Evolutionary conservation across 495 filamentous ascomycete genomes (phyloP).

Genomic region (Ramalina intermedia): DNA sequence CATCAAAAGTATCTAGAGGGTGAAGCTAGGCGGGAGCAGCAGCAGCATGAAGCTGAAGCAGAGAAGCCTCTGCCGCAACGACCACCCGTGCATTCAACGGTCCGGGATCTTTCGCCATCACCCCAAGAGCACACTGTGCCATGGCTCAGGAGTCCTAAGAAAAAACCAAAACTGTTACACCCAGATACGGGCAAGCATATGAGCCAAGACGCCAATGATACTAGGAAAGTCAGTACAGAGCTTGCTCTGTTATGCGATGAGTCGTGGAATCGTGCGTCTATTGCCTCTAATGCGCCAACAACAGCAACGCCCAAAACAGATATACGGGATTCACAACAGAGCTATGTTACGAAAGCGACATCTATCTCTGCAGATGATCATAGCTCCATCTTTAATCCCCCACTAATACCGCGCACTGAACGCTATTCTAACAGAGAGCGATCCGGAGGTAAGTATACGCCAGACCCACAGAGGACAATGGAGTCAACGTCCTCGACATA

Average conservation of each 20-base stretch:
- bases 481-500: slow-evolving; percentile 2
- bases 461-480: too few relatives aligned
- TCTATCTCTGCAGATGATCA: slow-evolving; percentile 28
- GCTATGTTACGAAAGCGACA: slow-evolving; percentile 33
- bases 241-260: slow-evolving; percentile 59
- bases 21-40: background rate
- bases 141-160: slow-evolving; percentile 17
- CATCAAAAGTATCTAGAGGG: slow-evolving; percentile 7
- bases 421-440: too few relatives aligned
- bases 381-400: too few relatives aligned
- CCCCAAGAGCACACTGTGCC: background rate
- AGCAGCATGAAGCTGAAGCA: background rate
- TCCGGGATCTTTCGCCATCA: background rate
- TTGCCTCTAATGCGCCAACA: slow-evolving; percentile 33
- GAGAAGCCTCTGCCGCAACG: too few relatives aligned
- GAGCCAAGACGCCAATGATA: slow-evolving; percentile 43
- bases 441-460: too few relatives aligned
- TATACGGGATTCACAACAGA: slow-evolving; percentile 20
- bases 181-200: slow-evolving; percentile 26
- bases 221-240: slow-evolving; percentile 50
- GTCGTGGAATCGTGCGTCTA: slow-evolving; percentile 63
- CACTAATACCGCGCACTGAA: too few relatives aligned
- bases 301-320: slow-evolving; percentile 26
- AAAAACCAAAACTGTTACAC: slow-evolving; percentile 14
- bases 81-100: background rate